Evolutionary conservation across 257 asterid genomes (phyloP), one percentile per base, ranked within the genome.

Genomic region (Marsdenia floribunda): DNA sequence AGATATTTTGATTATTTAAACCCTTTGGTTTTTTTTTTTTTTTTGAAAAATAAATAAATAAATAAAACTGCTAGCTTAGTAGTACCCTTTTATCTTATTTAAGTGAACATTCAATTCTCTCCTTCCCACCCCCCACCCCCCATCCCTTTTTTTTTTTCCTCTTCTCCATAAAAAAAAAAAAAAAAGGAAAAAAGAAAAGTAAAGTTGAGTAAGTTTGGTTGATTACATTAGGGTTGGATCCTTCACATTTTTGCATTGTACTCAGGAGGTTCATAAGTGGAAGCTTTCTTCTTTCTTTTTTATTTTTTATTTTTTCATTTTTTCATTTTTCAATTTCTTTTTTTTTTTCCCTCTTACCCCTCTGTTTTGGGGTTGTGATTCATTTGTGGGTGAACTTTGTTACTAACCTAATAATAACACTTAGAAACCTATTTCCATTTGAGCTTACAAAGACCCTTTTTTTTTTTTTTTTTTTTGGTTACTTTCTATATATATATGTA

Each of bases 1-100:
- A 60, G 72, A 71, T 61, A 52, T 5, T 35, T 61, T 71, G 12
- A 65, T 55, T 70, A 50, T 77, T 71, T 71, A 37, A 77, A 77
- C 6, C 52, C 37, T 69, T 70, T 9, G 18, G 63, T 33, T 49
- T 52, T 29, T 29, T 29, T 29, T 29, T 29, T 0, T 29, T n/a
- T n/a, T n/a, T n/a, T n/a, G n/a, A n/a, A n/a, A n/a, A 29, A 29
- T 29, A 29, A 29, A 29, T 29, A 29, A 29, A 29, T 29, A 29
- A 52, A 52, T 38, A 16, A 49, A 24, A 63, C 63, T 74, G 52
- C 71, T 68, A 54, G 52, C 21, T 52, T 19, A 76, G 50, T 54
- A 49, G 57, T 52, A 52, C 21, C 21, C 3, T 4, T 52, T 3
- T 14, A 4, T 16, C 19, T 52, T 14, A 6, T 67, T 55, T 24